Evolutionary conservation across 2,329 filamentous ascomycete genomes (phyloP).

Genomic region (Colletotrichum australisinense): DNA sequence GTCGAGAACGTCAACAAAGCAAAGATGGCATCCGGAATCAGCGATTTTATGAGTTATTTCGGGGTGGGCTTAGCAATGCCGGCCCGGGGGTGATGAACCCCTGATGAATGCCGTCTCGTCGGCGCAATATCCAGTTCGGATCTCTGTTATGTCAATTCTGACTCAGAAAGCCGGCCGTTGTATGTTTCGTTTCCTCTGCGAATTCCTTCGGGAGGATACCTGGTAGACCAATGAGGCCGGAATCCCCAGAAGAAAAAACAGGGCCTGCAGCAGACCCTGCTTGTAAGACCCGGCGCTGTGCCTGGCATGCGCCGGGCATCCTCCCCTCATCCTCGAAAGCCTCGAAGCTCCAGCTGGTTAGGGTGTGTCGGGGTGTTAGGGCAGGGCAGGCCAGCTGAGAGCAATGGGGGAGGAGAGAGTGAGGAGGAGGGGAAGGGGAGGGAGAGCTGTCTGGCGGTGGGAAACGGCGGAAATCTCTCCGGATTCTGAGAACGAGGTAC

Average conservation of each 20-base stretch:
- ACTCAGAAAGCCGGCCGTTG: conserved; percentile 27
- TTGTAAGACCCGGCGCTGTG: conserved; percentile 3
- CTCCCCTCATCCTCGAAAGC: not conserved
- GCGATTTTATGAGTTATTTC: conserved; percentile 34
- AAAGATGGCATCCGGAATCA: conserved; percentile 33
- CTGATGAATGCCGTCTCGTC: conserved; percentile 17
- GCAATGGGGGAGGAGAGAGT: conserved; percentile 1
- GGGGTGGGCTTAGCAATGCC: conserved; percentile 28
- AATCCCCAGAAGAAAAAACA: conserved; percentile 11
- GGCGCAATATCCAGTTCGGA: conserved; percentile 26
- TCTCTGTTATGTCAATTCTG: conserved; percentile 30
- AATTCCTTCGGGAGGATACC: conserved; percentile 5
- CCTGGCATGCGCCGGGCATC: conserved; percentile 5
- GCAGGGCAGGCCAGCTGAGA: not conserved
- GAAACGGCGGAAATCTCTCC: not conserved
- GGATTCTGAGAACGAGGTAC: not conserved
- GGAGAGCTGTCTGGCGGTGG: conserved; percentile 14
- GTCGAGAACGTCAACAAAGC: conserved; percentile 27
- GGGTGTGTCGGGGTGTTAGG: not conserved
- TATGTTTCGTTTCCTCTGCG: conserved; percentile 27
- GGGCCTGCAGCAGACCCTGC: conserved; percentile 12
- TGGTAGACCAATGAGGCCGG: not conserved
- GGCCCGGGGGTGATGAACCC: conserved; percentile 21
- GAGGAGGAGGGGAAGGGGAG: no score
- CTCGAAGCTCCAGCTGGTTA: not conserved